Base-by-base conservation (phyloP, 441 rosid genomes). In the Macaranga tanarius region DNA sequence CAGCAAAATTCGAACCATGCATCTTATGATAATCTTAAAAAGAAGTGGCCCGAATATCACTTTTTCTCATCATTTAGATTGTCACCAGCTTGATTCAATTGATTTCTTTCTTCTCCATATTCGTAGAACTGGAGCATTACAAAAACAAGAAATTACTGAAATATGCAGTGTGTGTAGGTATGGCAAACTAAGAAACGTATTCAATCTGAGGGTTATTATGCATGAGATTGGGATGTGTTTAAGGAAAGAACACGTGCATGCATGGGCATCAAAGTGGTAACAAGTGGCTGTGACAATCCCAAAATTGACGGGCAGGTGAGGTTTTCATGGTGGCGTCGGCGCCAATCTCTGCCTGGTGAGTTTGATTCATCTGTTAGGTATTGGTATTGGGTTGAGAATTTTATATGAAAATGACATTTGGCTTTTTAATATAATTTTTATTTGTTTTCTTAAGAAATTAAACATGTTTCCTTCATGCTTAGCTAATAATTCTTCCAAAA, bases 271-370 rank as follows among this genome's bases (percentile, higher is more conserved):
- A 22, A 45, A 20, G 23, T n/a, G 63, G 17, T 47, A 76, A 73
- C 78, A 79, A 74, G 78, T 74, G 76, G 79, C 67, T 38, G 71
- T 62, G 73, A 65, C 72, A 34, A 80, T 80, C 80, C 76, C 78
- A 62, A 15, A 73, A 66, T 72, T 19, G 28, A 22, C 16, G 76
- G 77, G 63, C 83, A 59, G 81, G 86, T 73, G 80, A 79, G 79
- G n/a, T 56, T 71, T 80, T 72, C 31, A 22, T 17, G 83, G 79
- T 63, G 68, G 65, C 72, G 75, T 59, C 70, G 48, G 31, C 68
- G 72, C 66, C 45, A 72, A 71, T 76, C 75, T 76, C 72, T 76
- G 63, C 26, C 40, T 11, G 58, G 47, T 71, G 71, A 34, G 20
- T 66, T 16, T 67, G 26, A 60, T 28, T 17, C 26, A 22, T 55